Evolutionary conservation across 192 early-diverging fungal species (phyloP).

Genomic region (Piromyces finnis): DNA sequence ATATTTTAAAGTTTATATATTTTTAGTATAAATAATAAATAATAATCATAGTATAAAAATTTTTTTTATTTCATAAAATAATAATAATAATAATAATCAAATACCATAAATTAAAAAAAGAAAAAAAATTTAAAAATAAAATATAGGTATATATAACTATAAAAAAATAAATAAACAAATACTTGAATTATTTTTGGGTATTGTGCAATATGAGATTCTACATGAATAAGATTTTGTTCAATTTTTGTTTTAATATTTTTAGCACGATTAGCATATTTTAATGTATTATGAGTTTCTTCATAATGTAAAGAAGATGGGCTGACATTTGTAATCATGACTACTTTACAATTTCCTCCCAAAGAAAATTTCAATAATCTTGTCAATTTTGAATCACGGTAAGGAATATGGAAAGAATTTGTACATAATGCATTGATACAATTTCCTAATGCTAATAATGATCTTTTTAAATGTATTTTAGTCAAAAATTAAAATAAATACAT

Average conservation of each 20-base stretch:
- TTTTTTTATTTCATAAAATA: no score
- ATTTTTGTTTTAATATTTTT: slow-evolving; percentile 39
- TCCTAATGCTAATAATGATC: slow-evolving; percentile 46
- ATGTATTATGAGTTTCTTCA: slow-evolving; percentile 61
- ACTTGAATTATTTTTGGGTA: not conserved
- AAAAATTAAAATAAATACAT: not conserved
- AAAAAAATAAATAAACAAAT: not conserved
- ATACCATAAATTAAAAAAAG: no score
- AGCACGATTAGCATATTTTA: slow-evolving; percentile 59
- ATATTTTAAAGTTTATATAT: no score
- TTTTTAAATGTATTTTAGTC: not conserved
- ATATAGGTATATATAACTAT: no score
- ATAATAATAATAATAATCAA: no score
- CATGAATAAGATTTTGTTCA: not conserved
- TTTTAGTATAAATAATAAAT: no score
- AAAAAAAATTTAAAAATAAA: no score
- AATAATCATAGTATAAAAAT: no score
- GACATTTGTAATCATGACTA: slow-evolving; percentile 63
- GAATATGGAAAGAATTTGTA: slow-evolving; percentile 40
- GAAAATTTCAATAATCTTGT: slow-evolving; percentile 55
- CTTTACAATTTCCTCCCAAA: slow-evolving; percentile 61
- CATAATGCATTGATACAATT: slow-evolving; percentile 59
- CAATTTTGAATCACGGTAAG: slow-evolving; percentile 59
- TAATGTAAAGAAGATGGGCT: slow-evolving; percentile 39
- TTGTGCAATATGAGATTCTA: not conserved